Conservation (phyloP, 2,329 filamentous ascomycete genomes). For the Huntiella bhutanensis region DNA sequence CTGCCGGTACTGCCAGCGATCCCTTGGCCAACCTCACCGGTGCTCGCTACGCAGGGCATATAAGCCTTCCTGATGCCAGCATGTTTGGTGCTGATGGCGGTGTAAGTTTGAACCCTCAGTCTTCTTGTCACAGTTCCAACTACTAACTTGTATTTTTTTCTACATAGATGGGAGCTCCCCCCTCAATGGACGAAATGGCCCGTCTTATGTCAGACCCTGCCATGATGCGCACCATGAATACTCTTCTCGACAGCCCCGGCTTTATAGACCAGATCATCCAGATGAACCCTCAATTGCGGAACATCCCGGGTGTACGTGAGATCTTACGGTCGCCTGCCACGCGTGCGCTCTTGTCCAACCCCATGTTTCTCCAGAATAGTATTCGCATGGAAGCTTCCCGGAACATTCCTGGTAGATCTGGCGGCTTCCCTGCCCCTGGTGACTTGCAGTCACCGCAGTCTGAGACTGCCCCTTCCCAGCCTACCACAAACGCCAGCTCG, state of each 20-base stretch:
- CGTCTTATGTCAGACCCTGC: conserved; percentile 78
- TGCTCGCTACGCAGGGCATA: conserved; percentile 80
- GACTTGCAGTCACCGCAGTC: conserved; percentile 59
- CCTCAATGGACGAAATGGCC: conserved; percentile 62
- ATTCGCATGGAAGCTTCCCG: conserved; percentile 52
- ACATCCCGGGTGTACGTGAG: conserved; percentile 57
- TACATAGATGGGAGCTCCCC: conserved; percentile 68
- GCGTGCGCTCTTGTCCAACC: conserved; percentile 82
- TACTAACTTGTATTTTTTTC: conserved; percentile 3
- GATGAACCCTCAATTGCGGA: conserved; percentile 64
- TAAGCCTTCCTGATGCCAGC: conserved; percentile 68
- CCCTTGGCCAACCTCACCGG: conserved; percentile 79
- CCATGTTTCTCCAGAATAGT: conserved; percentile 63
- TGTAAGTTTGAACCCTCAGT: conserved; percentile 35
- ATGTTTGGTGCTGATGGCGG: conserved; percentile 90
- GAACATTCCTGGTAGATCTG: conserved; percentile 32
- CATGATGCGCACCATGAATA: conserved; percentile 73
- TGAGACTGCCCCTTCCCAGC: conserved; percentile 21
- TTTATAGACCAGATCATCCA: conserved; percentile 92
- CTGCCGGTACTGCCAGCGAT: conserved; percentile 69
- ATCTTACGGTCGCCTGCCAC: conserved; percentile 80
- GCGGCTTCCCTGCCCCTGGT: conserved; percentile 67
- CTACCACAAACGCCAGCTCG: conserved; percentile 7
- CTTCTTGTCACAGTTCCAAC: neutral
- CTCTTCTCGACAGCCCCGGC: conserved; percentile 85